Conservation (phyloP, 768 basidiomycete genomes). For the Candolleomyces efflorescens region DNA sequence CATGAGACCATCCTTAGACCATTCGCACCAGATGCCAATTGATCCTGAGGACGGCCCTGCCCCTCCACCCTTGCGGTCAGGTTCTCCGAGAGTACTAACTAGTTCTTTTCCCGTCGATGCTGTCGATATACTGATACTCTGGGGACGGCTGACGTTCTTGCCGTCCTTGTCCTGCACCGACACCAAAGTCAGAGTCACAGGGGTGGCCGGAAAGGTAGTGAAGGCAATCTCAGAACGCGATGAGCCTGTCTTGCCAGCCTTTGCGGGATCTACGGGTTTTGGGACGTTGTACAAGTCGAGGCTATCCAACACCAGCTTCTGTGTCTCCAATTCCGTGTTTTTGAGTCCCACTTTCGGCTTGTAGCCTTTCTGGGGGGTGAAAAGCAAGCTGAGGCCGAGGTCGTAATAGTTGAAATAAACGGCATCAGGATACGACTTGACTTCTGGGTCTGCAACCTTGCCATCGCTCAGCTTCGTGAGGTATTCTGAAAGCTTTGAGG, state of each 20-base stretch:
- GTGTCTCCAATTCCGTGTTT: conserved; percentile 34
- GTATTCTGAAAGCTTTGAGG: conserved; percentile 38
- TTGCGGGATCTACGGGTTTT: conserved; percentile 24
- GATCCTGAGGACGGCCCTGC: conserved; percentile 78
- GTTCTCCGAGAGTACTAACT: conserved; percentile 74
- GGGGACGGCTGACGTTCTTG: conserved; percentile 30
- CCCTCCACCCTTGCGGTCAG: conserved; percentile 88
- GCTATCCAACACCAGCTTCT: conserved; percentile 55
- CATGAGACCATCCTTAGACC: conserved; percentile 79
- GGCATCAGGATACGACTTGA: conserved; percentile 78
- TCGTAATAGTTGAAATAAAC: conserved; percentile 83
- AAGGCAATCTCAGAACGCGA: conserved; percentile 50
- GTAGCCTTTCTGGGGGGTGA: conserved; percentile 62
- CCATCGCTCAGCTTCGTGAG: conserved; percentile 22
- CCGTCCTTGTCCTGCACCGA: conserved; percentile 32
- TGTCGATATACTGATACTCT: conserved; percentile 37
- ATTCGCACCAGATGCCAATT: conserved; percentile 93
- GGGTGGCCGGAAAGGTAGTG: conserved; percentile 51
- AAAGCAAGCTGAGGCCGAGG: conserved; percentile 81
- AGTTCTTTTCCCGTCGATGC: conserved; percentile 75
- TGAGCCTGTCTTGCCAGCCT: conserved; percentile 21
- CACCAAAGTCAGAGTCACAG: conserved; percentile 43
- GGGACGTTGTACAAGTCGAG: conserved; percentile 81
- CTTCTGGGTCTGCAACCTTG: conserved; percentile 40
- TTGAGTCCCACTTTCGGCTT: conserved; percentile 45